Evolutionary conservation across 2,329 filamentous ascomycete genomes (phyloP), one percentile per base, ranked within the genome.

Genomic region (Aspergillus sp.): DNA sequence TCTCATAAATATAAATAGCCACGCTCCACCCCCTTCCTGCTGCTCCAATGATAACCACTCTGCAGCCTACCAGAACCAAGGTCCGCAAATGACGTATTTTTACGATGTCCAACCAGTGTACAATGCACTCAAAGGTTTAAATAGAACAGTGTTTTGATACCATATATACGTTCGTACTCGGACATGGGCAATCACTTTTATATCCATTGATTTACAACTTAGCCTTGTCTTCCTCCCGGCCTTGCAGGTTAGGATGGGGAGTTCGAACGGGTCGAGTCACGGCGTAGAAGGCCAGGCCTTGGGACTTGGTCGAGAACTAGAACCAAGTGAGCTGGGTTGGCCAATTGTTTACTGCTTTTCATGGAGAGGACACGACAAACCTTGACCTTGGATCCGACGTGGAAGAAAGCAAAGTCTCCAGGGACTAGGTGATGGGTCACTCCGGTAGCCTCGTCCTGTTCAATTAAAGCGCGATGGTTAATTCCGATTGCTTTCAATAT

Each of bases 291-390:
- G 52, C 52, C 27, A 52, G 36, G 1, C 52, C 52, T 12, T 38
- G 33, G 5, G 52, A 55, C 46, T 54, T 54, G 11, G 51, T 54
- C 6, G 51, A 54, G 44, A 54, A 54, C 51, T 54, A 43, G 5
- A 41, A 10, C 13, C n/a, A 35, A 34, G 31, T 33, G 39, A 45
- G 28, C 9, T 7, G 40, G 36, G 33, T 46, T 13, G 47, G 37
- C 13, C 27, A 29, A 39, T 42, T n/a, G 8, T 4, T 43, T 31
- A 2, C 11, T 33, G 6, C 7, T 19, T 6, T n/a, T 19, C 3
- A 31, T 6, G 33, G 28, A 19, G 19, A 33, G 7, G 9, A 13
- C 10, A 30, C 36, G 12, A 48, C 50, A 33, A 41, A 54, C 52
- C 46, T 54, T 51, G 29, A 51, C 52, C 43, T 54, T 54, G 10